Percentiles rank a stretch among this genome's conserved stretches.
Evolutionary conservation across 2,329 filamentous ascomycete species (phyloP).

Genomic region (Fusarium miscanthi): DNA sequence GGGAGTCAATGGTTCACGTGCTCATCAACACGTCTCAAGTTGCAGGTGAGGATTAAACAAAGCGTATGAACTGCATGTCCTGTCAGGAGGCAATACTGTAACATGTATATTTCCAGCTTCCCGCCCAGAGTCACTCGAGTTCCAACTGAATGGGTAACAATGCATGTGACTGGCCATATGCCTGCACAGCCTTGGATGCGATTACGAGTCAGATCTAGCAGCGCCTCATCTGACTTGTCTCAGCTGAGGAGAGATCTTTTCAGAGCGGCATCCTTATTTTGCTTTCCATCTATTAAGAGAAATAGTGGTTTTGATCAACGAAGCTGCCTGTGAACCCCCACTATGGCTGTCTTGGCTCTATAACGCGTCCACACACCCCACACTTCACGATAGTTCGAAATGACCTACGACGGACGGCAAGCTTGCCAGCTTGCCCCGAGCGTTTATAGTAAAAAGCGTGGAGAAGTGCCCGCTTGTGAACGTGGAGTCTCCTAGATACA

Average conservation of each 20-base stretch:
- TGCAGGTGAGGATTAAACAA: conserved; percentile 1
- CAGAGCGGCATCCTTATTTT: conserved; percentile 1
- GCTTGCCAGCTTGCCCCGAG: conserved; percentile 32
- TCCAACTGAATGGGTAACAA: conserved; percentile 26
- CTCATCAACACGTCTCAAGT: neutral
- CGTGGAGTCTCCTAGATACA: conserved; percentile 26
- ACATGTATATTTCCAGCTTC: conserved; percentile 27
- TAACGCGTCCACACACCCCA: conserved; percentile 23
- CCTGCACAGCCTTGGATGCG: conserved; percentile 18
- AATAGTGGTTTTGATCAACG: neutral
- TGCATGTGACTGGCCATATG: conserved; percentile 30
- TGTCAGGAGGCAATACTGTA: conserved; percentile 21
- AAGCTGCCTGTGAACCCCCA: conserved; percentile 14
- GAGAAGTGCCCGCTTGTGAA: conserved; percentile 28
- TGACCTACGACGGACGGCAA: conserved; percentile 18
- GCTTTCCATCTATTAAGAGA: neutral
- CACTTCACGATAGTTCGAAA: conserved; percentile 29
- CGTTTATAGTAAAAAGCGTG: conserved; percentile 25
- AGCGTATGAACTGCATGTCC: conserved; percentile 8
- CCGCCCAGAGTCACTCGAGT: conserved; percentile 9
- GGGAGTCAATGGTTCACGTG: neutral
- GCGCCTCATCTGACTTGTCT: conserved; percentile 21
- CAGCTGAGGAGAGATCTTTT: conserved; percentile 2
- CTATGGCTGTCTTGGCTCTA: conserved; percentile 14
- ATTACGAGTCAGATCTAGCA: conserved; percentile 17